A percentile compares a stretch with the other conserved stretches of the same genome.
Conservation (phyloP, 495 filamentous ascomycete genomes). For the Aspergillus avenaceus region DNA sequence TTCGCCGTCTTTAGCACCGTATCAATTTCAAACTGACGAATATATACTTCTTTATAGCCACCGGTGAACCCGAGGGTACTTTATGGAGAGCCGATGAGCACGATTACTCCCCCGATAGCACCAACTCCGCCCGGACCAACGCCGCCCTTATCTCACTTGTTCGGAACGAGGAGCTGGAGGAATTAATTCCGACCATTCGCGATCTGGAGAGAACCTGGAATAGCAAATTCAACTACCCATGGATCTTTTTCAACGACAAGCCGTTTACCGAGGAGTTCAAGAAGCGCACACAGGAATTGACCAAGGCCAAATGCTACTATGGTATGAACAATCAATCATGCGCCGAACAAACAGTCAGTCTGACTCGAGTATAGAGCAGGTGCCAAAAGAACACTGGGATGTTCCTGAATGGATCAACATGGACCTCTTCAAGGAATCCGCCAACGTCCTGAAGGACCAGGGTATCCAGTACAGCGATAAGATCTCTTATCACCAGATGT, state of each 20-base stretch:
- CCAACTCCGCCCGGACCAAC: slow-evolving; percentile 77
- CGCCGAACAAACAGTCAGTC: not conserved
- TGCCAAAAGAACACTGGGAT: slow-evolving; percentile 94
- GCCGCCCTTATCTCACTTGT: slow-evolving; percentile 90
- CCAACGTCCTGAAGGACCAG: slow-evolving; percentile 75
- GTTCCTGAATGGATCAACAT: slow-evolving; percentile 87
- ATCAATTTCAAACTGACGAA: not conserved
- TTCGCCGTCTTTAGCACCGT: not conserved
- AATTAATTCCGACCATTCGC: slow-evolving; percentile 79
- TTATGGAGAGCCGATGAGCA: slow-evolving; percentile 65
- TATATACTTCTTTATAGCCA: slow-evolving; percentile 46
- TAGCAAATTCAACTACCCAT: slow-evolving; percentile 98
- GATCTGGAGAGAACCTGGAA: slow-evolving; percentile 97
- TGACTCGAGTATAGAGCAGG: slow-evolving; percentile 55
- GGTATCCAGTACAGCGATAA: slow-evolving; percentile 84
- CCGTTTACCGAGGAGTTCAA: slow-evolving; percentile 94
- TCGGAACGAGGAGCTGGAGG: slow-evolving; percentile 80
- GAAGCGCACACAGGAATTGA: slow-evolving; percentile 65
- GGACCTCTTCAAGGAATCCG: slow-evolving; percentile 80
- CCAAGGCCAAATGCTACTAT: slow-evolving; percentile 80
- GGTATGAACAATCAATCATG: slow-evolving; percentile 43
- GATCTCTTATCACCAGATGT: slow-evolving; percentile 98
- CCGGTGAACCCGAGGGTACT: slow-evolving; percentile 73
- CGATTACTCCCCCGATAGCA: slow-evolving; percentile 66
- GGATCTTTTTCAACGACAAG: slow-evolving; percentile 98